phyloP scores from a whole-genome alignment of 2,329 filamentous ascomycete genomes.

The Penicillium sclerotigenum region DNA sequence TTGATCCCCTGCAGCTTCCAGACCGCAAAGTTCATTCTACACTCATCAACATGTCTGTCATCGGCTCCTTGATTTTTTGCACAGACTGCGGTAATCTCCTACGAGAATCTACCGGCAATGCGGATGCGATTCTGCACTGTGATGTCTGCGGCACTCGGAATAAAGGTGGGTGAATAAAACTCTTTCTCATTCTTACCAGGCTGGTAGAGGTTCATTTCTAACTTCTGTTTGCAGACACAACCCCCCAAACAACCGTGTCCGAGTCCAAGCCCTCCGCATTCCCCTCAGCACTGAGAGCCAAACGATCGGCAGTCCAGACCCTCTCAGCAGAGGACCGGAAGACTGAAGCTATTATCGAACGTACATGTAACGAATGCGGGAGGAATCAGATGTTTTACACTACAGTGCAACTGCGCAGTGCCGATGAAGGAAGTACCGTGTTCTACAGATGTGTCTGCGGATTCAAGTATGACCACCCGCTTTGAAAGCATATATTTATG shows the following conservation, averaged over 20 bases:
- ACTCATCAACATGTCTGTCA: constrained; percentile 66
- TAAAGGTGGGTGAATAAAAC: constrained; percentile 58
- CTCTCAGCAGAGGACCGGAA: constrained; percentile 73
- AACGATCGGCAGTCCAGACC: constrained; percentile 79
- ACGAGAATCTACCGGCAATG: constrained; percentile 72
- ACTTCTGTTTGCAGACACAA: constrained; percentile 56
- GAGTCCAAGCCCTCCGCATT: constrained; percentile 86
- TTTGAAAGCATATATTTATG: background rate
- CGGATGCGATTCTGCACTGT: constrained; percentile 74
- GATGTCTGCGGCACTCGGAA: constrained; percentile 83
- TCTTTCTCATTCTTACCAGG: background rate
- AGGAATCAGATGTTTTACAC: constrained; percentile 79
- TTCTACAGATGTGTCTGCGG: constrained; percentile 89
- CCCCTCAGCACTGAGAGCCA: constrained; percentile 81
- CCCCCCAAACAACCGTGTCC: constrained; percentile 73
- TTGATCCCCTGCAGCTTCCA: background rate
- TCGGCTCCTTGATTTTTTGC: constrained; percentile 90
- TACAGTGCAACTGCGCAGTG: constrained; percentile 80
- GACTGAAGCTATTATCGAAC: constrained; percentile 65
- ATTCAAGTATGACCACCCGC: constrained; percentile 61
- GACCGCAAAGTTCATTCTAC: background rate
- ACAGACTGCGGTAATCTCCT: constrained; percentile 87
- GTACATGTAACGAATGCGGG: constrained; percentile 77
- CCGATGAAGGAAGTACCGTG: constrained; percentile 90
- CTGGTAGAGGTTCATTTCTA: constrained; percentile 3